phyloP scores from a whole-genome alignment of 202 grass and related monocot species.

The Panicum hallii region DNA sequence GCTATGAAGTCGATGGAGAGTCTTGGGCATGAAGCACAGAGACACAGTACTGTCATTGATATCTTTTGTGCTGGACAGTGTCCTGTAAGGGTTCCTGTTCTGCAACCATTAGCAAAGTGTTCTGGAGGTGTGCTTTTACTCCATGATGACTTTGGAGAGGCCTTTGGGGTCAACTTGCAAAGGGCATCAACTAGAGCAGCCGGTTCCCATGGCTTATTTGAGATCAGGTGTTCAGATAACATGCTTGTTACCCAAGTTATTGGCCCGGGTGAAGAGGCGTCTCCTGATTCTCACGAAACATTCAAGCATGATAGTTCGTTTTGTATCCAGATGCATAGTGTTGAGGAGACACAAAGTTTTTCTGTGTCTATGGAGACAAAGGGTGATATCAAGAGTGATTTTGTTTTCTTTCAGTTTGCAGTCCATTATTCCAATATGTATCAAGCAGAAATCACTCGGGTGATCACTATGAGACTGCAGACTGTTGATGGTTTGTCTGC shows the following conservation, averaged over 20 bases:
- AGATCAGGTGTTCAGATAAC: slow-evolving; percentile 91
- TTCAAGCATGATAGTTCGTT: slow-evolving; percentile 92
- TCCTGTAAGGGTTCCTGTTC: slow-evolving; percentile 82
- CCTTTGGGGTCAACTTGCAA: slow-evolving; percentile 98
- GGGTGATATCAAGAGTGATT: slow-evolving; percentile 82
- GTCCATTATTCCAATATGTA: slow-evolving; percentile 85
- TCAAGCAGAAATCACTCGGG: slow-evolving; percentile 83
- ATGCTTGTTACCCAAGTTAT: slow-evolving; percentile 96
- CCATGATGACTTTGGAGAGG: slow-evolving; percentile 99
- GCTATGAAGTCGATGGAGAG: slow-evolving; percentile 89
- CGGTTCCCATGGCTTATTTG: slow-evolving; percentile 89
- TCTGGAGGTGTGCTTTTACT: slow-evolving; percentile 92
- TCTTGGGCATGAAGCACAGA: slow-evolving; percentile 86
- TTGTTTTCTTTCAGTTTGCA: slow-evolving; percentile 96
- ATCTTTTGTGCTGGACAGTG: slow-evolving; percentile 95
- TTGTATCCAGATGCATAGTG: slow-evolving; percentile 93
- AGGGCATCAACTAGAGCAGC: slow-evolving; percentile 85
- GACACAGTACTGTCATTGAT: slow-evolving; percentile 78
- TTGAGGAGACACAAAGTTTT: slow-evolving; percentile 94
- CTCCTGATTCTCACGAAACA: slow-evolving; percentile 87
- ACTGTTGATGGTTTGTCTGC: slow-evolving; percentile 78
- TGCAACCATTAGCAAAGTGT: slow-evolving; percentile 86
- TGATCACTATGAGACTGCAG: slow-evolving; percentile 79
- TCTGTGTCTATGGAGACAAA: slow-evolving; percentile 89
- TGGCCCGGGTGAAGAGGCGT: slow-evolving; percentile 92